Evolutionary conservation across 169 alveolate genomes (phyloP).

Genomic region (Plasmodium ovale): DNA sequence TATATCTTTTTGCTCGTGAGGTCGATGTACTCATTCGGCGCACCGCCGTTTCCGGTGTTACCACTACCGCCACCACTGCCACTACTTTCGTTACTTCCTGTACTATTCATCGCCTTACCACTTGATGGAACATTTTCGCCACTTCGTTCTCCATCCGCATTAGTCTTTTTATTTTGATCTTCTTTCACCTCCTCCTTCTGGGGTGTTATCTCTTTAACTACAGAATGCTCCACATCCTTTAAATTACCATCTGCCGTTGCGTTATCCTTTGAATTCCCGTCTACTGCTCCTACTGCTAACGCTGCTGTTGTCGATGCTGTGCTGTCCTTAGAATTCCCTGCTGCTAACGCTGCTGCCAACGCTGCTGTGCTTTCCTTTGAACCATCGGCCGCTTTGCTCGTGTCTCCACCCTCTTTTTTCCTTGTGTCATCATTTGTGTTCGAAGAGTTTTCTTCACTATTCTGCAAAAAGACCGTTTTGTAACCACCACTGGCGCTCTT

Average conservation of each 20-base stretch:
- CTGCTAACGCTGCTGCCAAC: not conserved
- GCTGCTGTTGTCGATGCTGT: not conserved
- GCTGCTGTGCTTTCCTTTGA: not conserved
- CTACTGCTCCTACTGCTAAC: not conserved
- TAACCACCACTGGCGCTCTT: not conserved
- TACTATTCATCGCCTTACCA: not conserved
- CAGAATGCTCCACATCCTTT: slow-evolving; percentile 33
- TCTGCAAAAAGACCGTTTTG: not conserved
- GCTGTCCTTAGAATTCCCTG: not conserved
- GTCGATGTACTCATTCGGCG: slow-evolving; percentile 1
- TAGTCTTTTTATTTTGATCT: not conserved
- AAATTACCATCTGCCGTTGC: not conserved
- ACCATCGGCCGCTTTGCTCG: not conserved
- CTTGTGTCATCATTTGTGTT: not conserved
- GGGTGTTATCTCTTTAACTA: slow-evolving; percentile 57
- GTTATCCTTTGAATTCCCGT: not conserved
- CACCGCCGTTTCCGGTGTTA: not conserved
- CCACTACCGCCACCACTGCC: not conserved
- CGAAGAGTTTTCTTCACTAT: not conserved
- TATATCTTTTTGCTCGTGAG: slow-evolving; percentile 15
- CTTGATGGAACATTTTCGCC: not conserved
- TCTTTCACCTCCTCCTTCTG: slow-evolving; percentile 10
- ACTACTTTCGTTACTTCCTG: not conserved
- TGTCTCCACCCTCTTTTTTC: not conserved
- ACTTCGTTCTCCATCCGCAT: not conserved